These are phyloP conservation scores for Wickerhamomyces sp. DNA, from an alignment of 1,139 yeast genomes.

Conservation along the genomic window DNA sequence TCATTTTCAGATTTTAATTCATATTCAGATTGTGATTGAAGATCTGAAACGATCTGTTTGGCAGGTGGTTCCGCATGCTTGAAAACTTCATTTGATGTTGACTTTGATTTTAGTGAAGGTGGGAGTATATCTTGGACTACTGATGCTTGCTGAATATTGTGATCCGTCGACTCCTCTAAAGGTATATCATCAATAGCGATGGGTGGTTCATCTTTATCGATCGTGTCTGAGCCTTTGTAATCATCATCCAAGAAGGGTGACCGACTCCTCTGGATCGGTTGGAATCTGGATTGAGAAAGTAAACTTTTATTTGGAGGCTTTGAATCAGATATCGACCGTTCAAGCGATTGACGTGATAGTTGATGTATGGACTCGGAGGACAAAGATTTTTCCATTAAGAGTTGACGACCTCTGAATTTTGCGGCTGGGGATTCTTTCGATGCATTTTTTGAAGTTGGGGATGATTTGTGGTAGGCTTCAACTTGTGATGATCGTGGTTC, in stretches of 20 bases:
- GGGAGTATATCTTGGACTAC: neutral
- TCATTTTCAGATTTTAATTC: too few relatives aligned
- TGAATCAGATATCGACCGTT: neutral
- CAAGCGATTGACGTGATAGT: neutral
- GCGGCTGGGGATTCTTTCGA: neutral
- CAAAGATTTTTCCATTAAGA: too few relatives aligned
- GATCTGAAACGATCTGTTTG: too few relatives aligned
- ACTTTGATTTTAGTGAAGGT: neutral
- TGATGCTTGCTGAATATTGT: conserved; percentile 14
- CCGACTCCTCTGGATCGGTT: conserved; percentile 16
- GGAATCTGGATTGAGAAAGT: conserved; percentile 14
- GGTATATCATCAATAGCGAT: conserved; percentile 19
- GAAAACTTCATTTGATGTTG: neutral
- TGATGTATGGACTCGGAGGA: neutral
- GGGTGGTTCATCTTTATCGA: conserved; percentile 5
- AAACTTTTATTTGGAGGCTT: conserved; percentile 6
- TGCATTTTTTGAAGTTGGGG: too few relatives aligned
- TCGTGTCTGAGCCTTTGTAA: conserved; percentile 15
- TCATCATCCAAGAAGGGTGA: conserved; percentile 21
- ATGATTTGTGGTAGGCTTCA: too few relatives aligned
- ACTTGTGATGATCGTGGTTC: too few relatives aligned
- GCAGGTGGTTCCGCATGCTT: too few relatives aligned
- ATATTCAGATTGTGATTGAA: too few relatives aligned
- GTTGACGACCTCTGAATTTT: too few relatives aligned
- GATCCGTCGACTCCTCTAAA: conserved; percentile 24